A percentile compares a stretch with the other conserved stretches of the same genome.
Conservation (phyloP, 208 protist species). For the Naegleria lovaniensis region DNA sequence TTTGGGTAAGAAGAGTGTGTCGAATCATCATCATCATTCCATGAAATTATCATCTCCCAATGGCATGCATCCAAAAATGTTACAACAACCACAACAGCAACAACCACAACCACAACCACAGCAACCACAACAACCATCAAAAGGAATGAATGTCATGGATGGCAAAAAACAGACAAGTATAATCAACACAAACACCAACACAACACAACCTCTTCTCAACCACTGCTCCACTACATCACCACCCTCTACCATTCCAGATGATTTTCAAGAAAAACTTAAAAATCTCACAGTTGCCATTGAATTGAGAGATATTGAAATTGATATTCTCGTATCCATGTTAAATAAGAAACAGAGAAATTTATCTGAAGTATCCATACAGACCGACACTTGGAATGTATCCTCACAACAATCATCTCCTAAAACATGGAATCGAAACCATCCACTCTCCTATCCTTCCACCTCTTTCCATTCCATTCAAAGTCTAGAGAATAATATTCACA, state of each 20-base stretch:
- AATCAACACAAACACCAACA: too few relatives aligned
- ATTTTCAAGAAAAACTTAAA: neutral
- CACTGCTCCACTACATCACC: neutral
- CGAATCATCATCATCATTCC: too few relatives aligned
- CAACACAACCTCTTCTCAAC: neutral
- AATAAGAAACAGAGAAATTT: neutral
- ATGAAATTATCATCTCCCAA: neutral
- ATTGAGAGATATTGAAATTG: constrained; percentile 20
- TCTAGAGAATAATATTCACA: too few relatives aligned
- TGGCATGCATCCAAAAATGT: neutral
- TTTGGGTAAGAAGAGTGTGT: neutral
- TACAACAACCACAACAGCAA: neutral
- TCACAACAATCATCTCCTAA: too few relatives aligned
- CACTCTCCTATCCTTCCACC: too few relatives aligned
- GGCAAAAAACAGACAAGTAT: neutral
- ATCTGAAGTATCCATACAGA: neutral
- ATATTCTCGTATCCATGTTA: constrained; percentile 15
- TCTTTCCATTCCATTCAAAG: too few relatives aligned
- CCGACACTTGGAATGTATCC: neutral
- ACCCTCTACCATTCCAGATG: neutral
- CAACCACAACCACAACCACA: neutral
- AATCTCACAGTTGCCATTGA: neutral
- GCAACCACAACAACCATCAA: neutral
- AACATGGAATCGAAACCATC: too few relatives aligned
- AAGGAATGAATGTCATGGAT: neutral